Evolutionary conservation across 495 filamentous ascomycete genomes (phyloP).

Genomic region (Daldinia caldariorum): DNA sequence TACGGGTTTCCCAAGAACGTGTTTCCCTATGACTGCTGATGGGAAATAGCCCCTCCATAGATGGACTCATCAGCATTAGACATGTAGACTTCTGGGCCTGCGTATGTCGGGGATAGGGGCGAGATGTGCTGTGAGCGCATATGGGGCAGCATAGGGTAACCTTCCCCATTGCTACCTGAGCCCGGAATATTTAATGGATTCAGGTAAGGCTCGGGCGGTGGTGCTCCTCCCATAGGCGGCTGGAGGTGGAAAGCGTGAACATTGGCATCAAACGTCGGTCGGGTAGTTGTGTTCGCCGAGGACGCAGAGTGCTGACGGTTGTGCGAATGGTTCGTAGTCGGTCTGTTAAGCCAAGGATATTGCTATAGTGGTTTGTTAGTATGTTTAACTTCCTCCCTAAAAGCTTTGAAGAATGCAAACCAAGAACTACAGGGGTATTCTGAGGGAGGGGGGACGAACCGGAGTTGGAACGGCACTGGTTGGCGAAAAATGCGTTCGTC

Average conservation of each 20-base stretch:
- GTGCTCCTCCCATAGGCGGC: constrained; percentile 22
- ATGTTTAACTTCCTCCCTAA: constrained; percentile 3
- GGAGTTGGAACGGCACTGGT: constrained; percentile 20
- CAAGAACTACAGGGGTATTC: not conserved
- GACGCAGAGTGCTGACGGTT: constrained; percentile 28
- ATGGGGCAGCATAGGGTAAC: constrained; percentile 22
- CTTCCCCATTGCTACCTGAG: not conserved
- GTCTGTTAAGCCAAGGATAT: constrained; percentile 30
- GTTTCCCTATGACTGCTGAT: constrained; percentile 42
- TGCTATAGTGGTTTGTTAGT: constrained; percentile 40
- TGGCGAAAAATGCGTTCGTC: constrained; percentile 20
- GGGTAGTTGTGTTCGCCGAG: constrained; percentile 11
- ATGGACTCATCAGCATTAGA: constrained; percentile 21
- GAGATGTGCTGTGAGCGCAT: constrained; percentile 24
- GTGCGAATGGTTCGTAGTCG: constrained; percentile 21
- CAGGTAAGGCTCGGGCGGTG: constrained; percentile 28
- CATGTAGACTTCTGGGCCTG: constrained; percentile 37
- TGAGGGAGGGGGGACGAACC: constrained; percentile 16
- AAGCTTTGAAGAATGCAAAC: not conserved
- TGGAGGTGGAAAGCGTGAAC: constrained; percentile 19
- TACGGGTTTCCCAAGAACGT: constrained; percentile 13
- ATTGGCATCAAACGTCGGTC: constrained; percentile 15
- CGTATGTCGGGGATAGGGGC: constrained; percentile 34
- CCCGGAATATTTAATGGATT: constrained; percentile 33
- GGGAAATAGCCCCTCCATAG: constrained; percentile 34